These are phyloP conservation scores for Sclerotinia minor DNA, from an alignment of 2,329 filamentous ascomycete species.

Conservation along the genomic window DNA sequence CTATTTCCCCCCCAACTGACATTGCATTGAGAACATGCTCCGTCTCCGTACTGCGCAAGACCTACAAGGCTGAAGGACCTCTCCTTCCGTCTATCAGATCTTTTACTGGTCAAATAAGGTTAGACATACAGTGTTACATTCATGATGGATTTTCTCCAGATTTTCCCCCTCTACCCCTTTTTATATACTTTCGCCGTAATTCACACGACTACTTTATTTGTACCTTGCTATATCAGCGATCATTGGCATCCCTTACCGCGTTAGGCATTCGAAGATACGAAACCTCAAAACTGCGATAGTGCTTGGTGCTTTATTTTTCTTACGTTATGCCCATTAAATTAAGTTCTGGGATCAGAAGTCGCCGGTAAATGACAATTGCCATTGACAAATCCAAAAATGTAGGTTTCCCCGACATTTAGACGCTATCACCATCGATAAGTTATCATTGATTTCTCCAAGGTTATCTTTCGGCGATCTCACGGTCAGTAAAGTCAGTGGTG, in stretches of 20 bases:
- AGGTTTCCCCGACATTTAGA: slow-evolving; percentile 30
- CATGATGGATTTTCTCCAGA: slow-evolving; percentile 8
- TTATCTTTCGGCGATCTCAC: slow-evolving; percentile 28
- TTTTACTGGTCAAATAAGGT: neutral
- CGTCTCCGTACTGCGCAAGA: too few relatives aligned
- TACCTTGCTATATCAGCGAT: neutral
- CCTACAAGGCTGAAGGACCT: neutral
- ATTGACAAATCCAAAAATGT: slow-evolving; percentile 29
- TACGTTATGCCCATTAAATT: slow-evolving; percentile 7
- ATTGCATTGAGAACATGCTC: too few relatives aligned
- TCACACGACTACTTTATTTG: neutral
- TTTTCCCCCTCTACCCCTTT: neutral
- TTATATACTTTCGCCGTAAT: neutral
- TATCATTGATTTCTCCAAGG: slow-evolving; percentile 22
- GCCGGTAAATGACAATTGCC: slow-evolving; percentile 30
- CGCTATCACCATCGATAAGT: slow-evolving; percentile 26
- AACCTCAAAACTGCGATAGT: neutral
- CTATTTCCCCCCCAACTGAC: neutral
- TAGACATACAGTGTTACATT: neutral
- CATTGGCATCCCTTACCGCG: neutral
- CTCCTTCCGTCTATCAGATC: neutral
- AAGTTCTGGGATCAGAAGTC: slow-evolving; percentile 9
- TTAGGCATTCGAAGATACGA: neutral
- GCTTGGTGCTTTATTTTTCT: slow-evolving; percentile 7
- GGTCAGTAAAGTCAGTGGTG: slow-evolving; percentile 25